Evolutionary conservation across 495 filamentous ascomycete species (phyloP), one percentile per base, ranked within the genome.

Genomic region (Xylaria bambusicola): DNA sequence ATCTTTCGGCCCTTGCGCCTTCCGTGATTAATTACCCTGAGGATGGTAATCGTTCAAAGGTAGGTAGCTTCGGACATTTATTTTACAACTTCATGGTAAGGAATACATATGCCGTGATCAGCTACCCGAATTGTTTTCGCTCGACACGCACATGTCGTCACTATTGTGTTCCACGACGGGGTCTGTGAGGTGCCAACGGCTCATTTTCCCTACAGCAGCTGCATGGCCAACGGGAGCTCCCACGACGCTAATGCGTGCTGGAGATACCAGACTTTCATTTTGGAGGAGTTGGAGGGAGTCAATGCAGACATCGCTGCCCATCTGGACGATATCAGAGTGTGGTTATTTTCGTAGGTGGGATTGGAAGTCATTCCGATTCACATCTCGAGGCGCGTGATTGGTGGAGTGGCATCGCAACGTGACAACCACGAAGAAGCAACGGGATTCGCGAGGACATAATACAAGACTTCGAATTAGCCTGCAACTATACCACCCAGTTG

Each of bases 321-420:
- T 50, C 56, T 35, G 56, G 56, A 58, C 29, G 35, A 51, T 58
- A 6, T 42, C 35, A 46, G 31, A 42, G 31, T 49, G 46, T 51
- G 38, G 15, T 58, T 35, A 44, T 58, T 58, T 29, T 50, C 46
- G 56, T 58, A 21, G 23, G 36, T 42, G 46, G 31, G 46, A 58
- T 58, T 38, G 33, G 48, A 18, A 29, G n/a, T 23, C 29, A 13
- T 33, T 40, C 27, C 29, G 36, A 35, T 41, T 38, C n/a, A 40
- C 29, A 38, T 20, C 7, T 36, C 1, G 20, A 24, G 40, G 12
- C 29, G 9, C 29, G 13, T 60, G 57, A 60, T 60, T 52, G 57
- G 57, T 41, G 44, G 46, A n/a, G 12, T 27, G 23, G 24, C 26
- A 17, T 36, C 6, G 9, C 49, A 21, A 53, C 48, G 27, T 52